phyloP scores from a whole-genome alignment of 1,284 basidiomycete genomes.

The Ustilago lituana region DNA sequence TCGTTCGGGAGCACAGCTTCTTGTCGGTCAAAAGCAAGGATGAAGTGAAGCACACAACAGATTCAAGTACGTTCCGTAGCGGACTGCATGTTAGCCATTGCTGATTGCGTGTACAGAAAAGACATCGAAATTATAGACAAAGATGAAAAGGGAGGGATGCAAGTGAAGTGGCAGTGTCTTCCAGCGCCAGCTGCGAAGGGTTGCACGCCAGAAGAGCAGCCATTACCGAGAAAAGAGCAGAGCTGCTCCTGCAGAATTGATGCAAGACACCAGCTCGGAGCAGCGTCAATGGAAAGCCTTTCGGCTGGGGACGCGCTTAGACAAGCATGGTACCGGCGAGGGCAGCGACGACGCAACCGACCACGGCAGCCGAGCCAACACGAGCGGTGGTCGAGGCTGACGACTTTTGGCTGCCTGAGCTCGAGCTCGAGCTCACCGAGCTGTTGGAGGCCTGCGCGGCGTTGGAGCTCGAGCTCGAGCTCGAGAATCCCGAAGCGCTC shows the following conservation, averaged over 20 bases:
- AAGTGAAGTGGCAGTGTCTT: too few relatives aligned
- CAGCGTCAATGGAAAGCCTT: too few relatives aligned
- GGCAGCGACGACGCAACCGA: conserved; percentile 35
- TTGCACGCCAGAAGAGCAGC: too few relatives aligned
- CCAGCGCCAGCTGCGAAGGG: too few relatives aligned
- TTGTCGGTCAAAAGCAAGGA: too few relatives aligned
- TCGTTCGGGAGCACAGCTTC: too few relatives aligned
- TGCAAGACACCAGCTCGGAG: too few relatives aligned
- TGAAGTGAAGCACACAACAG: too few relatives aligned
- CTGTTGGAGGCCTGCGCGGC: conserved; percentile 14
- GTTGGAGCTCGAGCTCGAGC: conserved; percentile 13
- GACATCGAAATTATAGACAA: conserved; percentile 3
- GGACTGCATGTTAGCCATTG: conserved; percentile 6
- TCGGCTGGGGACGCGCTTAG: conserved; percentile 1
- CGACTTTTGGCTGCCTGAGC: conserved; percentile 16
- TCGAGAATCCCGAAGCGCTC: conserved; percentile 4
- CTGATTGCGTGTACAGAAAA: too few relatives aligned
- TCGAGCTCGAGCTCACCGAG: conserved; percentile 19
- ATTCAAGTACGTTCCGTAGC: conserved; percentile 5
- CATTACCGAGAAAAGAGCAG: too few relatives aligned
- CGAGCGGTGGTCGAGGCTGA: conserved; percentile 20
- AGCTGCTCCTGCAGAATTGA: too few relatives aligned
- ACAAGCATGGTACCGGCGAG: conserved; percentile 29
- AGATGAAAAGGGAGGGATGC: neutral
- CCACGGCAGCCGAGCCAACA: conserved; percentile 31